Percentiles rank a stretch among this genome's conserved stretches.
These are phyloP conservation scores for Wickerhamomyces ciferrii DNA, from an alignment of 805 yeast genomes.

Conservation along the genomic window DNA sequence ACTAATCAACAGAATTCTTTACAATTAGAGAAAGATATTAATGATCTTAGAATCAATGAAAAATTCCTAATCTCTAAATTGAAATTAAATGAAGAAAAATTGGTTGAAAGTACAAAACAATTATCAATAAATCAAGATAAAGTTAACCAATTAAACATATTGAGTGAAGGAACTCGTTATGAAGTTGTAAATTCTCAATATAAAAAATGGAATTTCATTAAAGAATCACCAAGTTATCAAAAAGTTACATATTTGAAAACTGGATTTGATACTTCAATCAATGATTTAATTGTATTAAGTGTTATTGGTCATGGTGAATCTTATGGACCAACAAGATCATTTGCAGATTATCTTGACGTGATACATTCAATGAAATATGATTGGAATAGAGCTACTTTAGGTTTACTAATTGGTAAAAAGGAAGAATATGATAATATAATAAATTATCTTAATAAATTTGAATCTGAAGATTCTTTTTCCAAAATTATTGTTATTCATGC, in stretches of 20 bases:
- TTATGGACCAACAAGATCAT: constrained; percentile 30
- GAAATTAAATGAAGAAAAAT: not conserved
- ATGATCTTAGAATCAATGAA: not conserved
- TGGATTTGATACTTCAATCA: constrained; percentile 1
- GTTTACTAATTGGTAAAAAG: constrained; percentile 11
- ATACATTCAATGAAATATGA: constrained; percentile 23
- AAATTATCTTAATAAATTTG: constrained; percentile 4
- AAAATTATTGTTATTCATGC: constrained; percentile 14
- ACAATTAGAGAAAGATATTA: not conserved
- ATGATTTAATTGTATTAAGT: constrained; percentile 8
- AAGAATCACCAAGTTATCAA: constrained; percentile 7
- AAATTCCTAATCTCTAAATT: not conserved
- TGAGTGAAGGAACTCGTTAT: not conserved
- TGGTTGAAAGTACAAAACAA: not conserved
- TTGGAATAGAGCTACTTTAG: constrained; percentile 16
- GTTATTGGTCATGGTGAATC: constrained; percentile 25
- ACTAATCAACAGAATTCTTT: not conserved
- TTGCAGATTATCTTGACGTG: constrained; percentile 28
- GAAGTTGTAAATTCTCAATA: not conserved
- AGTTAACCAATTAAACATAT: not conserved
- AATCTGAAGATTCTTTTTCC: constrained; percentile 6
- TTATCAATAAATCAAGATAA: not conserved
- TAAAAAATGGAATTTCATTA: constrained; percentile 1
- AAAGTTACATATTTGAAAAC: constrained; percentile 6
- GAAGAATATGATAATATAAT: constrained; percentile 5